Conservation (phyloP, 176 grass and related monocot genomes). For the Aegilops sharonensis region DNA sequence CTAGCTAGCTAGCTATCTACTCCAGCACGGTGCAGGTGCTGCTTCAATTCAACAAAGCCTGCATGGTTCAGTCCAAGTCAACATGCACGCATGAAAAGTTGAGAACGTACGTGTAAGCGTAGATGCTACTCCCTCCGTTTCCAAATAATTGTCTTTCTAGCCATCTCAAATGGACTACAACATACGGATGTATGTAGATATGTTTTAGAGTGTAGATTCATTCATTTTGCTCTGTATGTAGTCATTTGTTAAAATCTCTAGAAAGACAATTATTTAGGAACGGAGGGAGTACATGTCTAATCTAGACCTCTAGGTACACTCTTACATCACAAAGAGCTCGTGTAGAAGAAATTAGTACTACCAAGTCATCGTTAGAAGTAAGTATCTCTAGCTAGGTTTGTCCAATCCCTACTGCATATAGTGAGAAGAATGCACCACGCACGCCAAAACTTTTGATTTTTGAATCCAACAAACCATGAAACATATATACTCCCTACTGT, state of each 20-base stretch:
- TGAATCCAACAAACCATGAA: constrained; percentile 21
- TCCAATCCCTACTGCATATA: background rate
- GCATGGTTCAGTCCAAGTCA: background rate
- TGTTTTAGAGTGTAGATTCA: too few species aligned
- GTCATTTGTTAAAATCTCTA: too few species aligned
- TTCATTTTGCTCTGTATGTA: too few species aligned
- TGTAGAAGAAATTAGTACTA: too few species aligned
- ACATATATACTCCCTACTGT: background rate
- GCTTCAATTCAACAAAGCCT: background rate
- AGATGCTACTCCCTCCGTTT: too few species aligned
- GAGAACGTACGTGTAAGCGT: background rate
- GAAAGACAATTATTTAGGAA: too few species aligned
- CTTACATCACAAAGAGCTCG: background rate
- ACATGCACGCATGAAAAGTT: background rate
- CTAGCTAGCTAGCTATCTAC: background rate
- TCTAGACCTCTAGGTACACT: background rate
- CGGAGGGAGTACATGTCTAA: too few species aligned
- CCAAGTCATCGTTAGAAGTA: too few species aligned
- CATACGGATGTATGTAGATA: too few species aligned
- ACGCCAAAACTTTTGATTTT: background rate
- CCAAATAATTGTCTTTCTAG: too few species aligned
- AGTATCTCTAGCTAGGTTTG: background rate
- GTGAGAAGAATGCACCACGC: background rate
- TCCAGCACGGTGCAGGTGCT: background rate
- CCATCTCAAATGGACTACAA: too few species aligned